phyloP scores from a whole-genome alignment of 805 yeast genomes.

The Zygoascus ofunaensis region DNA sequence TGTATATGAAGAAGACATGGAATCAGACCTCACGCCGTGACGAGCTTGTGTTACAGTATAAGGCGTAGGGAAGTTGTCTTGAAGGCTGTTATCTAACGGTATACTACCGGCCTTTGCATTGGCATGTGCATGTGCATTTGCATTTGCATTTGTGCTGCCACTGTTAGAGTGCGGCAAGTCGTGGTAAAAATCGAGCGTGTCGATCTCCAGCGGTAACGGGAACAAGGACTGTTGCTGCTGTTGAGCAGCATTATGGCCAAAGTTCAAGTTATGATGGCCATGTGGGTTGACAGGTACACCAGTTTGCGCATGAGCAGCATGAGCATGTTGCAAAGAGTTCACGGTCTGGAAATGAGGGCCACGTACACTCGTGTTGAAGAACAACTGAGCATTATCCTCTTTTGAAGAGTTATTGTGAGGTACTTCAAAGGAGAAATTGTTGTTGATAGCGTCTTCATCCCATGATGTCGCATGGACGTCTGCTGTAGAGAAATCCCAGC shows the following conservation, averaged over 20 bases:
- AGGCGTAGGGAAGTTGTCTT: not conserved
- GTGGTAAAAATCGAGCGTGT: not conserved
- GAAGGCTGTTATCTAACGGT: not conserved
- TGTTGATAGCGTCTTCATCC: not conserved
- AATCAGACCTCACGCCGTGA: slow-evolving; percentile 5
- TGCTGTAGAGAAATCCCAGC: slow-evolving; percentile 13
- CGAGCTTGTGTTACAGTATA: not conserved
- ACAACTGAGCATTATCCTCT: not conserved
- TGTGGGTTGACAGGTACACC: not conserved
- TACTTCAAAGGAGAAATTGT: not conserved
- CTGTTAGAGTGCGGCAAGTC: not conserved
- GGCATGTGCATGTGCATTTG: no score
- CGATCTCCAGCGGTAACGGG: not conserved
- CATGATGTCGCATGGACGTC: not conserved
- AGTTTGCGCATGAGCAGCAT: not conserved
- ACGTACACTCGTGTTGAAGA: not conserved
- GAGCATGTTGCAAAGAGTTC: not conserved
- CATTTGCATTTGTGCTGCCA: no score
- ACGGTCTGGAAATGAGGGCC: not conserved
- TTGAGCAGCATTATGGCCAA: not conserved
- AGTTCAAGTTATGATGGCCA: not conserved
- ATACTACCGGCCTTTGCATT: not conserved
- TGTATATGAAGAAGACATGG: slow-evolving; percentile 3
- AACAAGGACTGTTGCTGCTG: not conserved
- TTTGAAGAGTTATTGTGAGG: slow-evolving; percentile 1